Conservation (phyloP, 768 basidiomycete genomes). For the Tulasnella sp. region DNA sequence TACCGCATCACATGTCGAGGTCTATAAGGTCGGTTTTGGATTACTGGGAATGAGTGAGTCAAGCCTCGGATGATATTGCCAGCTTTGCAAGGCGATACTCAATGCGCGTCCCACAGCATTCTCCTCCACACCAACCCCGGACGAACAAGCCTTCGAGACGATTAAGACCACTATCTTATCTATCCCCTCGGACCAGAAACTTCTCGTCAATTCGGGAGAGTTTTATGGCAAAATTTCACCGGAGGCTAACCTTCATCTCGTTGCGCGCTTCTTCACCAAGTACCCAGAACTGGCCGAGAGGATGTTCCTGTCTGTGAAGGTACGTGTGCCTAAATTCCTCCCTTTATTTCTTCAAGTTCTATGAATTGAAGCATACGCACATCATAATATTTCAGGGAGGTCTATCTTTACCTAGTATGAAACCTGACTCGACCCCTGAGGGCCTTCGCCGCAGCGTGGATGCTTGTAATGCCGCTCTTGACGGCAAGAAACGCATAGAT, state of each 20-base stretch:
- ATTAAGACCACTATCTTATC: constrained; percentile 43
- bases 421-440: constrained; percentile 5
- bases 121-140: constrained; percentile 36
- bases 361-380: too few species aligned
- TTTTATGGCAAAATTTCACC: constrained; percentile 39
- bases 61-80: background rate
- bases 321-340: constrained; percentile 20
- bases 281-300: constrained; percentile 36
- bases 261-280: constrained; percentile 40
- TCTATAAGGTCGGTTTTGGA: background rate
- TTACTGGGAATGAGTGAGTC: background rate
- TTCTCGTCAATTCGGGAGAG: constrained; percentile 43
- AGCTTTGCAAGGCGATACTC: background rate
- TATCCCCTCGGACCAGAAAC: constrained; percentile 34
- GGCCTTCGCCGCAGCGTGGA: constrained; percentile 11
- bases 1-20: background rate
- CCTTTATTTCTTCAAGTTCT: background rate
- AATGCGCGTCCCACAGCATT: constrained; percentile 20
- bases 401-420: background rate
- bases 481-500: constrained; percentile 34
- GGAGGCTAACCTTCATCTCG: constrained; percentile 37
- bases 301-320: constrained; percentile 42
- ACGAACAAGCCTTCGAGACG: constrained; percentile 48
- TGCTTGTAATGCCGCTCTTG: constrained; percentile 6
- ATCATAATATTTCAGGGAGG: constrained; percentile 17